A percentile compares a stretch with the other conserved stretches of the same genome.
phyloP scores from a whole-genome alignment of 345 rosid species.

The Combretum micranthum region DNA sequence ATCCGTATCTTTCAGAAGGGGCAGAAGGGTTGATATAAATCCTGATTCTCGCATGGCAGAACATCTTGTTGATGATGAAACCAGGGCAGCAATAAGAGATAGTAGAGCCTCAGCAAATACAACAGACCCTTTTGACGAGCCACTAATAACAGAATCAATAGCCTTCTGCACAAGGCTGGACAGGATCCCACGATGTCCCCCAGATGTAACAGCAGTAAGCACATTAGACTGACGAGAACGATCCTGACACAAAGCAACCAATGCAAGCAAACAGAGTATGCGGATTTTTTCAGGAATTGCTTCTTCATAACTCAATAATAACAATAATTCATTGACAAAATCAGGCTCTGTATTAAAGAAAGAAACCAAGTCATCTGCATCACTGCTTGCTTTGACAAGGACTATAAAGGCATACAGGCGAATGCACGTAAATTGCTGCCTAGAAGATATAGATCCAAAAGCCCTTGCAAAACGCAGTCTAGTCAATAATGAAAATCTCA shows the following conservation, averaged over 20 bases:
- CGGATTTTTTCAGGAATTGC: slow-evolving; percentile 84
- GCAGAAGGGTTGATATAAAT: slow-evolving; percentile 82
- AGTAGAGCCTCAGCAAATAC: slow-evolving; percentile 83
- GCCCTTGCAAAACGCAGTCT: slow-evolving; percentile 92
- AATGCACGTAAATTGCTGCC: slow-evolving; percentile 85
- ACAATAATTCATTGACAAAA: slow-evolving; percentile 80
- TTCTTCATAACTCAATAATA: slow-evolving; percentile 73
- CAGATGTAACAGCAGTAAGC: slow-evolving; percentile 87
- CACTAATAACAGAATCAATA: slow-evolving; percentile 66
- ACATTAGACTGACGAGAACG: slow-evolving; percentile 78
- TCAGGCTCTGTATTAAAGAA: slow-evolving; percentile 92
- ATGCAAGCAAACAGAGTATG: slow-evolving; percentile 61
- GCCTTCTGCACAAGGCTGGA: slow-evolving; percentile 91
- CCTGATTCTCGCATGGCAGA: slow-evolving; percentile 97
- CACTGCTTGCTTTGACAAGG: slow-evolving; percentile 82
- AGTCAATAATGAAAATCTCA: slow-evolving; percentile 78
- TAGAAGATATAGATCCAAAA: slow-evolving; percentile 62
- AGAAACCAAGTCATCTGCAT: slow-evolving; percentile 67
- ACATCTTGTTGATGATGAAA: slow-evolving; percentile 84
- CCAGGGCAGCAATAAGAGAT: slow-evolving; percentile 86
- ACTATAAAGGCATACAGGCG: slow-evolving; percentile 89
- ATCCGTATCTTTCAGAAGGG: slow-evolving; percentile 89
- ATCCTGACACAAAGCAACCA: slow-evolving; percentile 92
- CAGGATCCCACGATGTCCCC: slow-evolving; percentile 83
- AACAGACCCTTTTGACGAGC: slow-evolving; percentile 68